These are phyloP conservation scores for Sporothrix brunneoviolacea DNA, from an alignment of 2,329 filamentous ascomycete genomes.

Conservation along the genomic window DNA sequence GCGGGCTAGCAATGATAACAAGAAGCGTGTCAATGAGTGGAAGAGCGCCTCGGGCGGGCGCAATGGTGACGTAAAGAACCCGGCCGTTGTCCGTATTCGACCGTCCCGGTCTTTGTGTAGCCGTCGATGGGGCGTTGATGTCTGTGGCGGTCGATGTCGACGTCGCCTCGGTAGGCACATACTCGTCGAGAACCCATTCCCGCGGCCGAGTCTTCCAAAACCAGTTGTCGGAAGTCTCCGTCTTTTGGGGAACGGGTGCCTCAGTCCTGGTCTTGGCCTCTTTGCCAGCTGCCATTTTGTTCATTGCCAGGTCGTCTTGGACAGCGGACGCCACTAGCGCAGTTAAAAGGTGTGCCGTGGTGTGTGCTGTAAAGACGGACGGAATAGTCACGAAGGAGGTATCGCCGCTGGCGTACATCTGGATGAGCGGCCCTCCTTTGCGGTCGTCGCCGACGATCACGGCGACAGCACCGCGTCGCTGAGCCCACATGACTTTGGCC, in stretches of 20 bases:
- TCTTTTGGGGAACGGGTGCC: conserved; percentile 1
- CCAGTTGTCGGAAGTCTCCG: conserved; percentile 1
- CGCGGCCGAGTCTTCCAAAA: conserved; percentile 14
- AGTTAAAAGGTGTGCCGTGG: conserved; percentile 76
- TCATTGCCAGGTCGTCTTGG: not conserved
- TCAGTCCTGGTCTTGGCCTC: conserved; percentile 2
- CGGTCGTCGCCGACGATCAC: conserved; percentile 93
- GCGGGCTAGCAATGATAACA: conserved; percentile 90
- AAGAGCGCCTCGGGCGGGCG: conserved; percentile 79
- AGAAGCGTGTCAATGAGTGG: conserved; percentile 94
- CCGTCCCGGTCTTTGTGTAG: not conserved
- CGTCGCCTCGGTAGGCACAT: conserved; percentile 2
- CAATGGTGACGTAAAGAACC: conserved; percentile 89
- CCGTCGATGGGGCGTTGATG: not conserved
- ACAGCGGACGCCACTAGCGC: conserved; percentile 12
- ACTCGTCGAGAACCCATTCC: conserved; percentile 18
- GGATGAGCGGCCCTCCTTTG: conserved; percentile 79
- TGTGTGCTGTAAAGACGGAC: conserved; percentile 89
- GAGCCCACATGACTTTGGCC: conserved; percentile 96
- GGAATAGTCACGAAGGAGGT: conserved; percentile 93
- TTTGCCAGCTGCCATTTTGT: not conserved
- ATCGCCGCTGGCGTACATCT: conserved; percentile 97
- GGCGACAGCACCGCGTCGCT: conserved; percentile 79
- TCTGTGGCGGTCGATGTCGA: not conserved
- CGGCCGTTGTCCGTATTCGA: not conserved